Conservation (phyloP, 306 rosid genomes). For the Neltuma alba region DNA sequence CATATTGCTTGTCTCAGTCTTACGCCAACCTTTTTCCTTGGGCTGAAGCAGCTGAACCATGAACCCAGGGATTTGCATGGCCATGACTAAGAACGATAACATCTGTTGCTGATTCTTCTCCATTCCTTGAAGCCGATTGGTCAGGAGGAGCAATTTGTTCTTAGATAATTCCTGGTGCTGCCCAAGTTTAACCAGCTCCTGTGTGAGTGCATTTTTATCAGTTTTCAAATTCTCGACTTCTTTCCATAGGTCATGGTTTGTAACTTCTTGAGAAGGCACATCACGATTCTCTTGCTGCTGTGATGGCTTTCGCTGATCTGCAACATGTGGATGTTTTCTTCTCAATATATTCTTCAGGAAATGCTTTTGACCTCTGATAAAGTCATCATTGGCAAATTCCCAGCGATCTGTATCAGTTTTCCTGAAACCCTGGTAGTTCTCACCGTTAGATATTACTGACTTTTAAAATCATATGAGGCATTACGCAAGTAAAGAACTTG, state of each 20-base stretch:
- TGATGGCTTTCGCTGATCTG: constrained; percentile 56
- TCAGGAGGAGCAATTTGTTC: constrained; percentile 59
- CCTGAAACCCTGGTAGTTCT: constrained; percentile 81
- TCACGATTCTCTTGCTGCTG: constrained; percentile 51
- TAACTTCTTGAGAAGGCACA: constrained; percentile 39
- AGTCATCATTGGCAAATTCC: constrained; percentile 86
- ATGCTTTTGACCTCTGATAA: constrained; percentile 74
- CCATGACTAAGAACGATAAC: constrained; percentile 95
- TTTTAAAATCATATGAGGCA: background rate
- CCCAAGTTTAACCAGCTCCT: constrained; percentile 80
- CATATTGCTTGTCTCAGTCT: constrained; percentile 57
- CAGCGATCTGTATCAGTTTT: constrained; percentile 82
- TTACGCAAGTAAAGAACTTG: background rate
- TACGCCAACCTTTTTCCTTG: constrained; percentile 79
- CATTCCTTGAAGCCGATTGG: constrained; percentile 81
- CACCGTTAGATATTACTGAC: constrained; percentile 26
- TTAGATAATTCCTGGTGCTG: constrained; percentile 83
- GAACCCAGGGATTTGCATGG: constrained; percentile 86
- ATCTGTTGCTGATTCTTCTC: constrained; percentile 94
- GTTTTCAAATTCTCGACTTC: constrained; percentile 87
- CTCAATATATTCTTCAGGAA: constrained; percentile 72
- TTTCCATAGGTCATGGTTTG: constrained; percentile 53
- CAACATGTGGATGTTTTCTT: constrained; percentile 64
- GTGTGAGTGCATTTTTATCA: constrained; percentile 65
- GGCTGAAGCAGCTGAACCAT: constrained; percentile 80